Evolutionary conservation across 1,284 basidiomycete species (phyloP).

Genomic region (Malassezia equina): DNA sequence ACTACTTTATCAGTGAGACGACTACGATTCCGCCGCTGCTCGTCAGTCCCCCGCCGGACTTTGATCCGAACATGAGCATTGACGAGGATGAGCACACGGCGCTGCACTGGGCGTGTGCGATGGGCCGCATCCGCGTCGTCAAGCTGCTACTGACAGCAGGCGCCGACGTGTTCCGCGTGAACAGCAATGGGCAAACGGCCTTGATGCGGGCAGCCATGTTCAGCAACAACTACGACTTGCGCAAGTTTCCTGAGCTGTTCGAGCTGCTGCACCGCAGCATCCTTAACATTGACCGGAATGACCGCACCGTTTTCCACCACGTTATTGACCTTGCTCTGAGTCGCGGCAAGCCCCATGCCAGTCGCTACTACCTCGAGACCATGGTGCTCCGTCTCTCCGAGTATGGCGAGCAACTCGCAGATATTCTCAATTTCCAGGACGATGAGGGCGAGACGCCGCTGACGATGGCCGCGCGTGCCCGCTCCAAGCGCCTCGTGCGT

Average conservation of each 20-base stretch:
- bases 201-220: conserved; percentile 99
- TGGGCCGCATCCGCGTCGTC: conserved; percentile 93
- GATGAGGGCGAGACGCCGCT: conserved; percentile 97
- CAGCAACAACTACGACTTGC: conserved; percentile 97
- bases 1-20: conserved; percentile 98
- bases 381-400: conserved; percentile 79
- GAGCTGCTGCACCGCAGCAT: conserved; percentile 92
- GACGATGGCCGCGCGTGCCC: conserved; percentile 88
- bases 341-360: conserved; percentile 93
- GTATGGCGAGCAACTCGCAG: conserved; percentile 89
- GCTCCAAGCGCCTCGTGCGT: conserved; percentile 93
- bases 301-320: conserved; percentile 97
- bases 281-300: conserved; percentile 95
- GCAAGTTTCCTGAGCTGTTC: conserved; percentile 96
- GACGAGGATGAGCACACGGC: conserved; percentile 98
- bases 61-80: conserved; percentile 91
- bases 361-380: conserved; percentile 98
- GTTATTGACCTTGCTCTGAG: conserved; percentile 97
- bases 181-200: conserved; percentile 90
- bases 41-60: conserved; percentile 77
- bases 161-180: conserved; percentile 93
- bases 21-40: conserved; percentile 82
- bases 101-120: conserved; percentile 96
- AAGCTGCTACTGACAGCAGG: conserved; percentile 87
- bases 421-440: conserved; percentile 98